Evolutionary conservation across 2,329 filamentous ascomycete genomes (phyloP).

Genomic region (Dactylellina haptotyla): DNA sequence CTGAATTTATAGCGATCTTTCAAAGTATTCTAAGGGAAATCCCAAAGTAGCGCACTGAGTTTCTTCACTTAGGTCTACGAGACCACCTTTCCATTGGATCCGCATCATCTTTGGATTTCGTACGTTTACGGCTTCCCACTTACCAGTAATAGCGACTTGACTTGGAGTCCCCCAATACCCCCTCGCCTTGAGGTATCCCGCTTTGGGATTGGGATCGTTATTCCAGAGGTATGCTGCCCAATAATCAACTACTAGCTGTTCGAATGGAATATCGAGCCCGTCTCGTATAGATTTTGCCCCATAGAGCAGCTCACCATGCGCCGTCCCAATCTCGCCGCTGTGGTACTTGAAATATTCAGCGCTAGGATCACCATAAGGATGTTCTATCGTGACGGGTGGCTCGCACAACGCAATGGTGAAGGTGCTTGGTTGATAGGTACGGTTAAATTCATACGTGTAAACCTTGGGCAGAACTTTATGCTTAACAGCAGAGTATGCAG

Average conservation of each 20-base stretch:
- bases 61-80: slow-evolving; percentile 3
- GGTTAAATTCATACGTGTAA: slow-evolving; percentile 62
- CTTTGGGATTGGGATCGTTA: slow-evolving; percentile 60
- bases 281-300: slow-evolving; percentile 60
- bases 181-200: slow-evolving; percentile 59
- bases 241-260: slow-evolving; percentile 60
- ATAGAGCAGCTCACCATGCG: slow-evolving; percentile 60
- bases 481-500: slow-evolving; percentile 59
- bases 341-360: slow-evolving; percentile 63
- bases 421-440: slow-evolving; percentile 61
- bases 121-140: slow-evolving; percentile 57
- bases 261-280: slow-evolving; percentile 60
- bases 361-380: slow-evolving; percentile 61
- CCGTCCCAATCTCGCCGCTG: slow-evolving; percentile 61
- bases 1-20: too few relatives aligned
- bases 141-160: slow-evolving; percentile 58
- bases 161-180: slow-evolving; percentile 59
- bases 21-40: slow-evolving; percentile 32
- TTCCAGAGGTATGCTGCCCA: slow-evolving; percentile 60
- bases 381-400: slow-evolving; percentile 57
- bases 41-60: slow-evolving; percentile 27
- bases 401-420: slow-evolving; percentile 60
- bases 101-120: slow-evolving; percentile 25
- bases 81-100: slow-evolving; percentile 40
- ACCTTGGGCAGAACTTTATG: slow-evolving; percentile 59